These are phyloP conservation scores for Tetrapyrgos nigripes DNA, from an alignment of 1,284 basidiomycete species.

Conservation along the genomic window DNA sequence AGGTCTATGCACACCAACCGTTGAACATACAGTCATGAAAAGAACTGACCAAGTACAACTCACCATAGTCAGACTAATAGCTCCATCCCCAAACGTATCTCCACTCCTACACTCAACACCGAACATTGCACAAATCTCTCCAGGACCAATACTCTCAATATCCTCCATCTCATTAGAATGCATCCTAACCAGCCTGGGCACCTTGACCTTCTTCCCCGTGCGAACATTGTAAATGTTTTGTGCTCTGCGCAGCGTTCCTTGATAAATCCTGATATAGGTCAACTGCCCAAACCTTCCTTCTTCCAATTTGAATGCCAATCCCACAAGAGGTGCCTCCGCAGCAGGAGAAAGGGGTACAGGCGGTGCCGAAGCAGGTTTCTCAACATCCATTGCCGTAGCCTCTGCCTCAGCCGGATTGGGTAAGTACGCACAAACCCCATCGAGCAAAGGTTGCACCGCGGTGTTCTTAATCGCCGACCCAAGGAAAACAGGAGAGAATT, in stretches of 20 bases:
- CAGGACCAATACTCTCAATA: constrained; percentile 93
- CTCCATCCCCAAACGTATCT: constrained; percentile 97
- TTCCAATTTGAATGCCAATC: constrained; percentile 98
- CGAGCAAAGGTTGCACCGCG: constrained; percentile 92
- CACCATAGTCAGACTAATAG: constrained; percentile 89
- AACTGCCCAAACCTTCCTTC: constrained; percentile 98
- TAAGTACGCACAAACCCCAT: constrained; percentile 96
- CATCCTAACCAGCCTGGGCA: constrained; percentile 97
- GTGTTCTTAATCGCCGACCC: constrained; percentile 99
- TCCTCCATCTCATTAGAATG: constrained; percentile 99
- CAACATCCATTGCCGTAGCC: constrained; percentile 86
- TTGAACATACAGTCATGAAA: not conserved
- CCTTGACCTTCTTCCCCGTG: constrained; percentile 98
- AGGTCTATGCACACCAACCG: constrained; percentile 63
- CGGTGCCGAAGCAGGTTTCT: constrained; percentile 69
- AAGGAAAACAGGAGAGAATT: constrained; percentile 96
- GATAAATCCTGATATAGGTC: constrained; percentile 99
- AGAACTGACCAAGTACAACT: constrained; percentile 25
- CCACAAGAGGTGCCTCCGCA: constrained; percentile 87
- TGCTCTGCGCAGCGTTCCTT: constrained; percentile 90
- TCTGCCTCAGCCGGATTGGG: constrained; percentile 88
- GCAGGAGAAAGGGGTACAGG: constrained; percentile 83
- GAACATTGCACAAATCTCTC: constrained; percentile 99
- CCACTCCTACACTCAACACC: constrained; percentile 99
- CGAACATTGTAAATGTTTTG: constrained; percentile 91